Evolutionary conservation across 2,329 filamentous ascomycete species (phyloP), one percentile per base, ranked within the genome.

Genomic region (Sclerotinia trifoliorum): DNA sequence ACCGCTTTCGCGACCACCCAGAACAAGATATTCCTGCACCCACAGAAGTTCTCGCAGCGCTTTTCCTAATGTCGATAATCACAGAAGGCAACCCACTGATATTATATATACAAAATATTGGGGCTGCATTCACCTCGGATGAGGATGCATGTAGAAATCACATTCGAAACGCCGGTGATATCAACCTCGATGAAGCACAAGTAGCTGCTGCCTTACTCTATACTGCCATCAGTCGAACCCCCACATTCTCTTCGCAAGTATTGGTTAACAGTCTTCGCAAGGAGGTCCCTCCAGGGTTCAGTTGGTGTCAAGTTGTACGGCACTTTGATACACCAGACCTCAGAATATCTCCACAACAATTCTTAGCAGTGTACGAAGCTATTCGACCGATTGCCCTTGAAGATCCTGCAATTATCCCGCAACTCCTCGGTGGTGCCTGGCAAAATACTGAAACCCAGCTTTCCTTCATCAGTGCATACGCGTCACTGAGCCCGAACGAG

Each of bases 381-480:
- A 81, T 99, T 39, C 81, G 93, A 21, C 88, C 90, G 0, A 83
- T 95, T 66, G 91, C 93, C 65, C 82, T 85, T n/a, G 79, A 82
- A 13, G 81, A 85, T 21, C 82, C 82, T 35, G 88, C 98, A 74
- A 92, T 97, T 77, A 90, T 99, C 56, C 93, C 97, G 78, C 85
- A 85, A 51, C 82, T 99, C 29, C 98, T 95, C 94, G 94, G 94
- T 69, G 94, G 94, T 10, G 75, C 87, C 70, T 99, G 96, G 94
- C 88, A 90, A 71, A 87, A 96, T 73, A 86, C 90, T 19, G 89
- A 96, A 71, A 92, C 95, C 0, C 94, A 98, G 72, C 82, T 99
- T 48, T 96, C 94, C n/a, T 97, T 98, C 77, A 87, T 98, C 66
- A 90, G 90, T 71, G 93, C 93, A 24, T 97, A 94, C 77, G 84